phyloP scores from a whole-genome alignment of 2,329 filamentous ascomycete genomes.

The Colletotrichum higginsianum region DNA sequence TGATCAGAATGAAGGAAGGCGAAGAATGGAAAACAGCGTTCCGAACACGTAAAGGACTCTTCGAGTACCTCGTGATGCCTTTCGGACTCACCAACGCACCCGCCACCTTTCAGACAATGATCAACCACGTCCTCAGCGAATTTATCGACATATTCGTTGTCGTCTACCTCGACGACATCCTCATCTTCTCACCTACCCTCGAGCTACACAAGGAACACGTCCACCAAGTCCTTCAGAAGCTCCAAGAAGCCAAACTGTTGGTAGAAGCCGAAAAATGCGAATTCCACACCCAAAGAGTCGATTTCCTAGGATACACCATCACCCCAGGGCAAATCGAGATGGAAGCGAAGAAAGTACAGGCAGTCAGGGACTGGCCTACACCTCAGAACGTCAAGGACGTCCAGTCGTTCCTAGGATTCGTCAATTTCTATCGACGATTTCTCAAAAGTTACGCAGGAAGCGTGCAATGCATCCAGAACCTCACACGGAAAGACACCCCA shows the following conservation, averaged over 20 bases:
- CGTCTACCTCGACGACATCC: background rate
- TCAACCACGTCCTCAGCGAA: too few relatives aligned
- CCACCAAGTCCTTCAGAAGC: background rate
- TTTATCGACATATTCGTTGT: background rate
- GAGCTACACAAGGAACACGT: background rate
- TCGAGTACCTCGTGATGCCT: too few relatives aligned
- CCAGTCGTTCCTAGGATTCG: background rate
- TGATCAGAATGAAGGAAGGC: too few relatives aligned
- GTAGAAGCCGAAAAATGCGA: too few relatives aligned
- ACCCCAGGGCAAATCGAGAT: background rate
- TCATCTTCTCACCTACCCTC: background rate
- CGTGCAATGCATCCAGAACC: background rate
- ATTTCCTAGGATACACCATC: background rate
- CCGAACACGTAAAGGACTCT: too few relatives aligned
- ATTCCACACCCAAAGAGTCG: background rate
- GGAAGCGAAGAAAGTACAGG: background rate
- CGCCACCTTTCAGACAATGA: too few relatives aligned
- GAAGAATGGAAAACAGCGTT: too few relatives aligned
- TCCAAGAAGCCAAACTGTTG: background rate
- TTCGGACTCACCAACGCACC: too few relatives aligned
- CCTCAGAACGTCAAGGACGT: background rate
- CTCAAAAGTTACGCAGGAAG: background rate
- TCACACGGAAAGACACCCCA: too few relatives aligned
- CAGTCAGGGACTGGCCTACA: background rate
- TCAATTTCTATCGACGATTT: background rate